These are phyloP conservation scores for Passalora sequoiae DNA, from an alignment of 2,329 filamentous ascomycete species.

Conservation along the genomic window DNA sequence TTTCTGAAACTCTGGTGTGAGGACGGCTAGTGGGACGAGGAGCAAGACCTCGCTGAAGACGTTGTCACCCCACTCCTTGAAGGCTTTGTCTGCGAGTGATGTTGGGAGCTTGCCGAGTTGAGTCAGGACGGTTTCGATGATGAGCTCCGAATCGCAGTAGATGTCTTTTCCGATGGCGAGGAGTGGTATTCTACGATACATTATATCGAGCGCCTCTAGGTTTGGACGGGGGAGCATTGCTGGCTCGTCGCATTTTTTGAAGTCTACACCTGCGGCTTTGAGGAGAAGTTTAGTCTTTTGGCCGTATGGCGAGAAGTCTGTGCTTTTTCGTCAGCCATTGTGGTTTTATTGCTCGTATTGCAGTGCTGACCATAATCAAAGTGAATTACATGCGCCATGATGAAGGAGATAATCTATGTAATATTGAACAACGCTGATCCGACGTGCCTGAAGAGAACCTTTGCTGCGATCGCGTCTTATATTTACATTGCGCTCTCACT, in stretches of 20 bases:
- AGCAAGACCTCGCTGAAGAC: constrained; percentile 23
- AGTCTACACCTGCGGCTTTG: constrained; percentile 21
- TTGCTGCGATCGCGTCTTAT: too few relatives aligned
- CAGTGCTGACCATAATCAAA: constrained; percentile 27
- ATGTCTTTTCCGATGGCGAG: constrained; percentile 31
- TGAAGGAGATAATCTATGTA: too few relatives aligned
- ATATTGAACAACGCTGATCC: not conserved
- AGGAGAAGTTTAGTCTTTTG: constrained; percentile 29
- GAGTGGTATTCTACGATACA: constrained; percentile 32
- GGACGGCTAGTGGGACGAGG: constrained; percentile 20
- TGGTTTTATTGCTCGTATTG: not conserved
- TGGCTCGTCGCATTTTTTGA: constrained; percentile 26
- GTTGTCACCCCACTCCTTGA: constrained; percentile 24
- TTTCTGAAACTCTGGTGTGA: constrained; percentile 25
- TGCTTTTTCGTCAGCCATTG: not conserved
- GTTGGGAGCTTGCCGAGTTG: constrained; percentile 19
- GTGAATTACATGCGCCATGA: constrained; percentile 22
- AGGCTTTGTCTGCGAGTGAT: constrained; percentile 28
- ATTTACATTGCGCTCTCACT: too few relatives aligned
- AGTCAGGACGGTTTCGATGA: constrained; percentile 21
- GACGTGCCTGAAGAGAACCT: not conserved
- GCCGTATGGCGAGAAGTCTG: constrained; percentile 29
- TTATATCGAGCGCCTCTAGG: constrained; percentile 29
- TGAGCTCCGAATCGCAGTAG: constrained; percentile 27
- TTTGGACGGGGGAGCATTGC: constrained; percentile 28